Evolutionary conservation across 2,329 filamentous ascomycete species (phyloP), one percentile per base, ranked within the genome.

Genomic region (Dryadomyces quercus-mongolicae): DNA sequence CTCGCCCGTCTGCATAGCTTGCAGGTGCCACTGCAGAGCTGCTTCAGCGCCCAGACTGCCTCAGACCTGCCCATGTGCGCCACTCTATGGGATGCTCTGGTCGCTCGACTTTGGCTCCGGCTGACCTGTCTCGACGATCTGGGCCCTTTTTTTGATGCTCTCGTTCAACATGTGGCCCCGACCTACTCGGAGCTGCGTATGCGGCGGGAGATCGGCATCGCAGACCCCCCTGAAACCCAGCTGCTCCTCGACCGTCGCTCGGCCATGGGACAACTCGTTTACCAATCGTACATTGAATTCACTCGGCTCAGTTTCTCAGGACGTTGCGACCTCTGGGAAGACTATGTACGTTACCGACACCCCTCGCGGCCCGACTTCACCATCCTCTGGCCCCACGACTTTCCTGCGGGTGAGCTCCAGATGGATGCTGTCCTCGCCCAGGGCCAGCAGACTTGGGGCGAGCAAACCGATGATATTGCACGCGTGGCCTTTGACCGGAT

Each of bases 91-190:
- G 90, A 97, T 64, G 72, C 86, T 2, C 88, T 96, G 55, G 76
- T 97, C 13, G 79, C 81, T 54, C 85, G 83, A 58, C 72, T 97
- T 22, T 97, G 93, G 92, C 38, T 58, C 53, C 76, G 77, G 16
- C 81, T 97, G 60, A 82, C 91, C 64, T 92, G 86, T 20, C 77
- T 94, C 12, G 81, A 97, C 68, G 80, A 83, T 0, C 70, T 97
- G n/a, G 82, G 91, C 63, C 73, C 74, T 2, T 92, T 95, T 66
- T 88, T 95, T 63, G 76, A 78, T 34, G 71, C 71, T 21, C 74
- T 86, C 16, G 68, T 72, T 5, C 67, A 69, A 22, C 69, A 88
- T 36, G 68, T 93, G 50, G 74, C 74, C 54, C 84, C 80, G 63
- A 76, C 78, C 16, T 80, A 78, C 59, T 80, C 84, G 36, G 79